Evolutionary conservation across 257 asterid species (phyloP).

Genomic region (Capsicum chinense): DNA sequence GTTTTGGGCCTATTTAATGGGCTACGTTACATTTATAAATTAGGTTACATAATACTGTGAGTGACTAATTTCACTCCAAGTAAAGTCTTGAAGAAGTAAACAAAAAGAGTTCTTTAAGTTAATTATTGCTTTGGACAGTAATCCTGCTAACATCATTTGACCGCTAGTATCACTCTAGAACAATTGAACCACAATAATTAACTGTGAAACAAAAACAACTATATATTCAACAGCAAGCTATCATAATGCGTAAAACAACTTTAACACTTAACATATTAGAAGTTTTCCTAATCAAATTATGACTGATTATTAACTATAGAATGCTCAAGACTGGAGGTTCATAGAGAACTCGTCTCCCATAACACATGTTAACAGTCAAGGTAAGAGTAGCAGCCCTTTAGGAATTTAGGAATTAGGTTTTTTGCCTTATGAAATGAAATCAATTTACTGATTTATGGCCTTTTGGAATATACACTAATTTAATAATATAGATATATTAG

Average conservation of each 20-base stretch:
- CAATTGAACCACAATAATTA: too few species aligned
- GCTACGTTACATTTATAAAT: too few species aligned
- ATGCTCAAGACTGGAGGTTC: background rate
- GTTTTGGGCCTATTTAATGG: too few species aligned
- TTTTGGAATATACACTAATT: too few species aligned
- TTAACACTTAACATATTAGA: background rate
- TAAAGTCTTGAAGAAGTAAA: background rate
- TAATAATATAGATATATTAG: too few species aligned
- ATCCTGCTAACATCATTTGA: background rate
- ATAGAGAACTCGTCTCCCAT: background rate
- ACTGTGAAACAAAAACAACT: background rate
- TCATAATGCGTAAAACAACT: background rate
- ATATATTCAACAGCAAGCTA: background rate
- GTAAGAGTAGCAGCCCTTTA: too few species aligned
- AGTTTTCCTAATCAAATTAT: background rate
- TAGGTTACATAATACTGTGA: too few species aligned
- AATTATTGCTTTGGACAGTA: background rate
- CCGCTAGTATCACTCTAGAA: background rate
- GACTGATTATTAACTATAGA: background rate
- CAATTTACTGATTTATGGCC: too few species aligned
- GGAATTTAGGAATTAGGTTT: too few species aligned
- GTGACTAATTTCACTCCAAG: background rate
- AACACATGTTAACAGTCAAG: too few species aligned
- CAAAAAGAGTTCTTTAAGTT: background rate
- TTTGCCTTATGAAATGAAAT: too few species aligned